Evolutionary conservation across 2,329 filamentous ascomycete genomes (phyloP).

Genomic region (Colletotrichum falcatum): DNA sequence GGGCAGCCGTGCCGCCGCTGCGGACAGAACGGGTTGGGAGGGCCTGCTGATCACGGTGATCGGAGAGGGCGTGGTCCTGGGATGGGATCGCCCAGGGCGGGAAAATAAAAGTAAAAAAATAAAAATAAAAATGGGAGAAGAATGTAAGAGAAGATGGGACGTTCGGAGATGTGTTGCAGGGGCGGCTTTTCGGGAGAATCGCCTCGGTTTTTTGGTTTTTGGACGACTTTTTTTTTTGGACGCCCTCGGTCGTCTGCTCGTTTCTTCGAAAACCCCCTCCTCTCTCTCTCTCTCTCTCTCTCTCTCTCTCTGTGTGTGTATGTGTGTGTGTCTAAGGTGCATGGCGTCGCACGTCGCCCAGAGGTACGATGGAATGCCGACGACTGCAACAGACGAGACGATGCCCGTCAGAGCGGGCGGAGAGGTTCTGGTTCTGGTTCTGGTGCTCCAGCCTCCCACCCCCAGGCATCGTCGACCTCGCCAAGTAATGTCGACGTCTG

Average conservation of each 20-base stretch:
- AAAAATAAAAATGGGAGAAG: too few species aligned
- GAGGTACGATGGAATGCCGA: background rate
- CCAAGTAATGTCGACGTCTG: background rate
- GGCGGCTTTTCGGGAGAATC: background rate
- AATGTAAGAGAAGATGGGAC: constrained; percentile 13
- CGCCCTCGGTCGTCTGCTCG: background rate
- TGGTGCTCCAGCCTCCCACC: background rate
- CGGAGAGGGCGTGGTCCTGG: constrained; percentile 16
- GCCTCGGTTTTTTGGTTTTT: background rate
- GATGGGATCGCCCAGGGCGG: constrained; percentile 30
- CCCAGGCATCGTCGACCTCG: constrained; percentile 9
- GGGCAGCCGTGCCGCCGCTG: constrained; percentile 20
- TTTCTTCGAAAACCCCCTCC: too few species aligned
- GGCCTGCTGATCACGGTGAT: constrained; percentile 33
- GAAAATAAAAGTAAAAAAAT: too few species aligned
- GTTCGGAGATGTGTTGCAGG: constrained; percentile 30
- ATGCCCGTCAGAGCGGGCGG: too few species aligned
- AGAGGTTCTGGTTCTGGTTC: too few species aligned
- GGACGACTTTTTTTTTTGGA: too few species aligned
- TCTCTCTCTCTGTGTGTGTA: too few species aligned
- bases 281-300: too few species aligned
- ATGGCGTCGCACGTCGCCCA: constrained; percentile 25
- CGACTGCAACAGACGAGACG: too few species aligned
- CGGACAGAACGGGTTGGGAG: background rate
- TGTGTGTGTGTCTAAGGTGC: too few species aligned